Percentiles rank a stretch among this genome's conserved stretches.
phyloP scores from a whole-genome alignment of 176 grass and related monocot species.

The Themeda triandra region DNA sequence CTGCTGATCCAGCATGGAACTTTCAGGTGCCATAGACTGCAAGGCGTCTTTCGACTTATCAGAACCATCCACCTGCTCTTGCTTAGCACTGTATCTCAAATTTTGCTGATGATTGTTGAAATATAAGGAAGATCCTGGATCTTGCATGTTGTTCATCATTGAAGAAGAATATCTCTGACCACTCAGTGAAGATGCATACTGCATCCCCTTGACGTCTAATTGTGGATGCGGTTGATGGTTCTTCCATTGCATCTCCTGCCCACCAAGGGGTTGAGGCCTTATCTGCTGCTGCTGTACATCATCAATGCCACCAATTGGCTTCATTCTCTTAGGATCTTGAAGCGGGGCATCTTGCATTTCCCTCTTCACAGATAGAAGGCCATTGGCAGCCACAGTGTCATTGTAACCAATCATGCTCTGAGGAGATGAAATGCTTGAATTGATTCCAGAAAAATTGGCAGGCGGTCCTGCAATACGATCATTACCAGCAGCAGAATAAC shows the following conservation, averaged over 20 bases:
- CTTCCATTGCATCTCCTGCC: conserved; percentile 71
- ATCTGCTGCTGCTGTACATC: conserved; percentile 71
- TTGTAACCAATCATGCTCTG: conserved; percentile 60
- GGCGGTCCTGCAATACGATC: conserved; percentile 53
- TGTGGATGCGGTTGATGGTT: conserved; percentile 68
- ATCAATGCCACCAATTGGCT: conserved; percentile 62
- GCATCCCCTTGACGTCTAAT: conserved; percentile 61
- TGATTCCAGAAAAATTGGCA: conserved; percentile 56
- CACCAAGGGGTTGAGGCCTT: conserved; percentile 45
- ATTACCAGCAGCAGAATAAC: conserved; percentile 49
- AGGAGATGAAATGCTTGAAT: conserved; percentile 56
- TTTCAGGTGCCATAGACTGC: conserved; percentile 54
- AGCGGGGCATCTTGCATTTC: conserved; percentile 72
- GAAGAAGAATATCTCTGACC: conserved; percentile 69
- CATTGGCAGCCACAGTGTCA: conserved; percentile 35
- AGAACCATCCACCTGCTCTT: conserved; percentile 66
- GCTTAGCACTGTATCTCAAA: conserved; percentile 61
- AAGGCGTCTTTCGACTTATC: conserved; percentile 59
- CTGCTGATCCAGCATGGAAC: conserved; percentile 51
- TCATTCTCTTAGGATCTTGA: conserved; percentile 73
- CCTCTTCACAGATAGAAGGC: conserved; percentile 69
- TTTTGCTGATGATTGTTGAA: conserved; percentile 71
- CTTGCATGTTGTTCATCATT: conserved; percentile 58
- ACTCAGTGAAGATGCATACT: conserved; percentile 59
- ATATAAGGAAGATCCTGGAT: conserved; percentile 65